Conservation (phyloP, 2,329 filamentous ascomycete species). For the Cordyceps farinosa region DNA sequence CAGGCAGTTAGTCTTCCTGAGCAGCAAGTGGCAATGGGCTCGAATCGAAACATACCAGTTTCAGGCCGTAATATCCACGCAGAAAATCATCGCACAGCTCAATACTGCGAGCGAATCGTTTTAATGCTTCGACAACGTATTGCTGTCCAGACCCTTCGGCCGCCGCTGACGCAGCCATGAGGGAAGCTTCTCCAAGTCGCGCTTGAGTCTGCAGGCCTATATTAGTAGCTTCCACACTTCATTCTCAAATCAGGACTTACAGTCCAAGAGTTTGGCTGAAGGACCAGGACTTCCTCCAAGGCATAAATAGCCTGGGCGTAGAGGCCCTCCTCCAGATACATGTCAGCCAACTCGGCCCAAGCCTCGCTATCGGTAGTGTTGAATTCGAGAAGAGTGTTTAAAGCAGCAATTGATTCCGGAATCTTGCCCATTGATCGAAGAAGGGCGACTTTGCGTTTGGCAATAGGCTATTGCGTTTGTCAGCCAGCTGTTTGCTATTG, state of each 20-base stretch:
- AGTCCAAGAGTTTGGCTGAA: constrained; percentile 93
- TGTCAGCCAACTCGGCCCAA: constrained; percentile 86
- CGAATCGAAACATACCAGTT: constrained; percentile 52
- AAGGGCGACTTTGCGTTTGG: constrained; percentile 79
- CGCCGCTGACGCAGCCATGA: constrained; percentile 58
- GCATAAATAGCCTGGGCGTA: constrained; percentile 82
- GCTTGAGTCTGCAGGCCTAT: constrained; percentile 68
- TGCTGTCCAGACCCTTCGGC: constrained; percentile 42
- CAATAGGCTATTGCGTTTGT: constrained; percentile 60
- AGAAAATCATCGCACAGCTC: constrained; percentile 93
- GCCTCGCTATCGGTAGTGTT: constrained; percentile 88
- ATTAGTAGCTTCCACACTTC: neutral
- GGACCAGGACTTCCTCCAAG: constrained; percentile 82
- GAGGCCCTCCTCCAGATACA: constrained; percentile 77
- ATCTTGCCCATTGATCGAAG: constrained; percentile 68
- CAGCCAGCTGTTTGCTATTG: neutral
- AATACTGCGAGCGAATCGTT: constrained; percentile 83
- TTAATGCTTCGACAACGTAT: constrained; percentile 68
- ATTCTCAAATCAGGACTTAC: constrained; percentile 48
- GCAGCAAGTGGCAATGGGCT: neutral
- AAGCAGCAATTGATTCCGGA: constrained; percentile 68
- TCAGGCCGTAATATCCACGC: constrained; percentile 88
- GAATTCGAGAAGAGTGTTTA: constrained; percentile 74
- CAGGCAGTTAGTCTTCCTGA: constrained; percentile 15
- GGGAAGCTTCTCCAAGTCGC: constrained; percentile 76